Evolutionary conservation across 1,284 basidiomycete species (phyloP).

Genomic region (Serendipita sp.): DNA sequence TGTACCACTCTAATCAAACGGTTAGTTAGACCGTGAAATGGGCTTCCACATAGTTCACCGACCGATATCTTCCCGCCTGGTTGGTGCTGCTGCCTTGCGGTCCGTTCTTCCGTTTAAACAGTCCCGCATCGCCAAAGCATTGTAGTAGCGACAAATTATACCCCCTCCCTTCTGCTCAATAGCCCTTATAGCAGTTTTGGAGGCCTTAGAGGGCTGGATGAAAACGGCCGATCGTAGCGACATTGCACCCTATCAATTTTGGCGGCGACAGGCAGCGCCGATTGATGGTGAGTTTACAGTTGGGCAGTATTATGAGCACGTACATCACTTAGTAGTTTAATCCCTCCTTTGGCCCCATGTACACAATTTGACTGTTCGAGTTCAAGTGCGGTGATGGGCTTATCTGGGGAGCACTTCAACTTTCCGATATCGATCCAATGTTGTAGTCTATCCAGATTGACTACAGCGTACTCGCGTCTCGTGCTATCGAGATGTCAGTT

Average conservation of each 20-base stretch:
- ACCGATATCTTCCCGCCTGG: constrained; percentile 77
- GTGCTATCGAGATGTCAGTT: constrained; percentile 30
- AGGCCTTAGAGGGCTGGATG: constrained; percentile 75
- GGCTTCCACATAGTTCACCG: constrained; percentile 21
- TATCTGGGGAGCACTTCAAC: constrained; percentile 60
- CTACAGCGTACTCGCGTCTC: constrained; percentile 60
- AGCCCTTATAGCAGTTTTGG: constrained; percentile 71
- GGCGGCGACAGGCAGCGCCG: constrained; percentile 10
- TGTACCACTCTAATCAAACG: constrained; percentile 6
- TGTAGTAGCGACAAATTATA: constrained; percentile 88
- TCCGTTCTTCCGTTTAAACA: constrained; percentile 61
- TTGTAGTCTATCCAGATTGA: constrained; percentile 82
- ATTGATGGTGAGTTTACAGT: neutral
- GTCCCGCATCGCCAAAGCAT: constrained; percentile 68
- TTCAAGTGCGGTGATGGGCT: constrained; percentile 81
- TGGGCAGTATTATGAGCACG: constrained; percentile 18
- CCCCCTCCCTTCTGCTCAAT: constrained; percentile 74
- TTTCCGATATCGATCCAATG: constrained; percentile 81
- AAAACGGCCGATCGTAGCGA: constrained; percentile 63
- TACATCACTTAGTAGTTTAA: constrained; percentile 82
- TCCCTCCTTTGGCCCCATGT: constrained; percentile 76
- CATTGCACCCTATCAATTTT: constrained; percentile 39
- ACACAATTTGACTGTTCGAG: constrained; percentile 76
- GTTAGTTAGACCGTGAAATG: neutral
- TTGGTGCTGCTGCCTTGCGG: constrained; percentile 60